Evolutionary conservation across 1,284 basidiomycete genomes (phyloP).

Genomic region (Pholiota adiposa): DNA sequence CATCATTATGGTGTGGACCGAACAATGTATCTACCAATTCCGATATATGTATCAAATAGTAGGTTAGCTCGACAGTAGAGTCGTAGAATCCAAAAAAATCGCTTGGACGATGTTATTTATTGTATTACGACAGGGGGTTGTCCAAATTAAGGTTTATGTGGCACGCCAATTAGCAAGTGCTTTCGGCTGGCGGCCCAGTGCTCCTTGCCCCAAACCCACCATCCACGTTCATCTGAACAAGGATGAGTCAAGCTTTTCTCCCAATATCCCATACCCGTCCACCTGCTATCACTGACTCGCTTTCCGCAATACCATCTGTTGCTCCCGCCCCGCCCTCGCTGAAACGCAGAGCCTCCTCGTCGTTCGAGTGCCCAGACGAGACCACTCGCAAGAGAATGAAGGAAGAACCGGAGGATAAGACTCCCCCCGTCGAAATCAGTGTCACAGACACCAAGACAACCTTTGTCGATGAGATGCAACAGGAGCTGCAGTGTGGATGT

Average conservation of each 20-base stretch:
- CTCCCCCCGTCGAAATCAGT: conserved; percentile 2
- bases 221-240: conserved; percentile 24
- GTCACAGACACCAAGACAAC: conserved; percentile 27
- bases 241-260: conserved; percentile 28
- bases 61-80: background rate
- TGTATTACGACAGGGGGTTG: background rate
- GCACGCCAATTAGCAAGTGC: conserved; percentile 27
- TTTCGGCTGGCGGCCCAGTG: conserved; percentile 25
- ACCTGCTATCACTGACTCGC: conserved; percentile 1
- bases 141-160: conserved; percentile 24
- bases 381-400: conserved; percentile 63
- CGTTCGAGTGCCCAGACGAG: conserved; percentile 56
- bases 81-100: background rate
- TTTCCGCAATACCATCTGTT: conserved; percentile 17
- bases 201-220: conserved; percentile 32
- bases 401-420: conserved; percentile 41
- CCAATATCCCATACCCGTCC: conserved; percentile 17
- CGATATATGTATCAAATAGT: conserved; percentile 21
- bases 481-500: conserved; percentile 82
- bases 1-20: background rate
- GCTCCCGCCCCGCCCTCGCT: conserved; percentile 37
- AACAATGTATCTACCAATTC: conserved; percentile 19
- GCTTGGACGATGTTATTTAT: background rate
- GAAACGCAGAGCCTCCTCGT: conserved; percentile 66
- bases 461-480: conserved; percentile 63